Evolutionary conservation across 1,284 basidiomycete species (phyloP), one percentile per base, ranked within the genome.

Genomic region (Tylopilus sp.): DNA sequence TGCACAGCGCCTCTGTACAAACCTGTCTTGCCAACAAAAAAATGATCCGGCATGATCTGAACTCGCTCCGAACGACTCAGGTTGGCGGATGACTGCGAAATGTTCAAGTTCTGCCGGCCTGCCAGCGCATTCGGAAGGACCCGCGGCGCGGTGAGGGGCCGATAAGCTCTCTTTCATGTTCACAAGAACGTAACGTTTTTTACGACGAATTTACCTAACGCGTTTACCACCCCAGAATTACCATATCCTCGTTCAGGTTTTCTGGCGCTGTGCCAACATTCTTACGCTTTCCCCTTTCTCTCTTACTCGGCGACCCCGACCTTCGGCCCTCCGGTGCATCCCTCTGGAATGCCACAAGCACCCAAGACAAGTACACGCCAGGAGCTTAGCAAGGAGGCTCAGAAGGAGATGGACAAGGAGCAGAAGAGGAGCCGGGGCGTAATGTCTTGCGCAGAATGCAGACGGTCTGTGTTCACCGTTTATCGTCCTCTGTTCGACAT

Each of bases 361-460:
- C 52, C 57, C 43, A 69, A 62, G 47, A 26, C 37, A 15, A 67
- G 52, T 59, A 44, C 21, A 9, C 65, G 65, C 34, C 59, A 66
- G 30, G 65, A 67, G 29, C 36, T 46, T 11, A 54, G 19, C 28
- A 67, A 54, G 41, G 66, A 66, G 4, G 48, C 18, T n/a, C 65
- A 63, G 26, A 70, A 63, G 37, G 66, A 66, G 6, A 68, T 74
- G 19, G 73, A 74, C 54, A 66, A 75, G 49, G 74, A 75, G 68
- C 74, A 81, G 12, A 87, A 87, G 63, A 74, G 84, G 26, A 80
- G 82, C 2, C 71, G 81, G 56, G 84, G 83, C 30, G 79, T 81
- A 23, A 75, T 86, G 55, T 84, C 82, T 6, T 86, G 84, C 61
- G 84, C 84, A 12, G 85, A 86, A 64, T 87, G 84, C 64, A 69